phyloP scores from a whole-genome alignment of 2,329 filamentous ascomycete species.

The Samsoniella hepiali region DNA sequence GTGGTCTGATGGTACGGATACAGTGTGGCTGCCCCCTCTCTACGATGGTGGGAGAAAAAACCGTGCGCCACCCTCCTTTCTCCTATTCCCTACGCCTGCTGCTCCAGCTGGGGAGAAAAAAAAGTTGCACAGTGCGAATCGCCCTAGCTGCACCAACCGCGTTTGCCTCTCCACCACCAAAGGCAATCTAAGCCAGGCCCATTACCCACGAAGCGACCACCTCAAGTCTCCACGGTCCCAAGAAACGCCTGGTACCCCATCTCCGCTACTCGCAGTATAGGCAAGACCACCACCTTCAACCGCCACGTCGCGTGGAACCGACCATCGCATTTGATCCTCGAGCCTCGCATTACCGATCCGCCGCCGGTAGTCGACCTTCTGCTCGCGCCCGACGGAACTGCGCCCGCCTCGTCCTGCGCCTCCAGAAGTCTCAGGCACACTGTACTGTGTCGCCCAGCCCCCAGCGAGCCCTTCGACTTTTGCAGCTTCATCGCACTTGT shows the following conservation, averaged over 20 bases:
- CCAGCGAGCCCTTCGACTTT: slow-evolving; percentile 14
- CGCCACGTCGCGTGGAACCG: slow-evolving; percentile 16
- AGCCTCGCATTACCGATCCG: slow-evolving; percentile 1
- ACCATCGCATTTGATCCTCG: slow-evolving; percentile 8
- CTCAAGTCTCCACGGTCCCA: slow-evolving; percentile 17
- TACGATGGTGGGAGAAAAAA: not conserved
- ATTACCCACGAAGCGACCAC: slow-evolving; percentile 15
- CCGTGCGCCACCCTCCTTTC: not conserved
- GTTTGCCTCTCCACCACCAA: slow-evolving; percentile 9
- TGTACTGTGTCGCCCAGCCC: slow-evolving; percentile 11
- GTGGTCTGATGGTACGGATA: not conserved
- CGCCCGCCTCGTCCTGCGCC: slow-evolving; percentile 8
- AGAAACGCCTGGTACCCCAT: slow-evolving; percentile 15
- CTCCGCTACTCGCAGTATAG: slow-evolving; percentile 15
- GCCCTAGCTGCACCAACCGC: not conserved
- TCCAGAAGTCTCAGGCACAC: slow-evolving; percentile 10
- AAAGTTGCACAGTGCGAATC: slow-evolving; percentile 12
- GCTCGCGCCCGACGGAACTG: not conserved
- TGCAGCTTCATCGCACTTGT: slow-evolving; percentile 9
- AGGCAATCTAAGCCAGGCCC: slow-evolving; percentile 15
- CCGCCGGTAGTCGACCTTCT: not conserved
- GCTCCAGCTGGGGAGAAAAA: not conserved
- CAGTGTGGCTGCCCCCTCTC: not conserved
- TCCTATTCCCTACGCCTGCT: not conserved
- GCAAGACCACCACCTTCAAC: slow-evolving; percentile 8